phyloP scores from a whole-genome alignment of 441 rosid species.

The Eruca vesicaria region DNA sequence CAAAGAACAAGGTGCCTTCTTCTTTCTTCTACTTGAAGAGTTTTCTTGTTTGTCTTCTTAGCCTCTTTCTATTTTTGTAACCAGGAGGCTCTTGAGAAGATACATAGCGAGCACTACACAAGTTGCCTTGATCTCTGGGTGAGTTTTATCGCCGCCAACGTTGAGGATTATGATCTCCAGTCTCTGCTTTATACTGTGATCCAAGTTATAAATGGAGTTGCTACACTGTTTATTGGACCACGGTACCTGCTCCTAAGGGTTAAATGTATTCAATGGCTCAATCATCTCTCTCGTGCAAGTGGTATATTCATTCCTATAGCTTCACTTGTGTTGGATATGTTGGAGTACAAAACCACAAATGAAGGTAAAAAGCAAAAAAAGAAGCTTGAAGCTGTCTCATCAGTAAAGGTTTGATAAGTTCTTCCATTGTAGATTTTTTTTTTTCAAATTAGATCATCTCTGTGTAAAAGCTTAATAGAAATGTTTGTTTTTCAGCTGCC shows the following conservation, averaged over 20 bases:
- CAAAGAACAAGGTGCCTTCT: slow-evolving; percentile 69
- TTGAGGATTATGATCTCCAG: slow-evolving; percentile 67
- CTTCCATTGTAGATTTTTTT: not conserved
- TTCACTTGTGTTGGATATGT: slow-evolving; percentile 63
- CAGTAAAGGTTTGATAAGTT: slow-evolving; percentile 58
- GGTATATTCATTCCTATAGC: slow-evolving; percentile 76
- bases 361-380: slow-evolving; percentile 54
- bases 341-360: slow-evolving; percentile 78
- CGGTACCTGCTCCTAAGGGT: slow-evolving; percentile 81
- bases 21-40: not conserved
- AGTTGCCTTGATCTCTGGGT: slow-evolving; percentile 94
- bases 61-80: slow-evolving; percentile 22
- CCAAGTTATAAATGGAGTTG: slow-evolving; percentile 87
- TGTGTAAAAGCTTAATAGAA: slow-evolving; percentile 46
- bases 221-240: slow-evolving; percentile 77
- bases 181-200: slow-evolving; percentile 54
- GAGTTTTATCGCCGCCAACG: slow-evolving; percentile 54
- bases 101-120: slow-evolving; percentile 77
- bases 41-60: slow-evolving; percentile 9
- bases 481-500: slow-evolving; percentile 59
- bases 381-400: slow-evolving; percentile 55
- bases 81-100: slow-evolving; percentile 65
- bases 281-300: slow-evolving; percentile 66
- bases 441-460: not conserved
- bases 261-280: slow-evolving; percentile 85